Base-by-base conservation (phyloP, 345 rosid species). In the Acer campestre region DNA sequence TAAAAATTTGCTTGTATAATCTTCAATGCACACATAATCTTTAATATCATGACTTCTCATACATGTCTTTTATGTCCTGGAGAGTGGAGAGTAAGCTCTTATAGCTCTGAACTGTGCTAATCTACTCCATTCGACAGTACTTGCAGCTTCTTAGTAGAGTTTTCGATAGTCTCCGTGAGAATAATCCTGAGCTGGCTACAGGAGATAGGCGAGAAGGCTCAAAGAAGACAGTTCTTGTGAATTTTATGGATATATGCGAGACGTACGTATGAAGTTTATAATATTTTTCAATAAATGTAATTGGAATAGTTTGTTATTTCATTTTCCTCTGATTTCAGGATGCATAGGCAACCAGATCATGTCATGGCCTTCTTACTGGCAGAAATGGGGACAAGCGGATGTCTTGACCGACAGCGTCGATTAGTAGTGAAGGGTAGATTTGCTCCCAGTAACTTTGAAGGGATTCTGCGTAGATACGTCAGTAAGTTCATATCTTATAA, bases 141-240 rank as follows among this genome's bases (percentile, higher is more conserved):
- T 5, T 35, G 77, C 84, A 85, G 84, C 84, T 83, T 67, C 82
- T 85, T 61, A 81, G 82, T 38, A 77, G 88, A 67, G 84, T 85
- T 14, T 85, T 83, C 72, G 79, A 85, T 71, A 85, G 78, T 77
- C 76, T 85, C 72, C 83, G 80, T 69, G 88, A 83, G 81, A 74
- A 86, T 71, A 83, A 86, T 77, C 88, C 86, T 2, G 88, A 83
- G 71, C 86, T 86, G 71, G 84, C 6, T 31, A 31, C 88, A 1
- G 84, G 85, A 51, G 88, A 86, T 66, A 86, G 88, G 85, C 85
- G 85, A 38, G 86, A 86, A 71, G 86, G 86, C 27, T 81, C 85
- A 63, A 86, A 83, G 83, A 83, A 86, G 82, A 86, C 83, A 27
- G 86, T 86, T 67, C 81, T 86, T 79, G 86, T 79, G 58, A 86